Conservation (phyloP, 371 early-diverging fungal genomes). For the Mortierella sp. region DNA sequence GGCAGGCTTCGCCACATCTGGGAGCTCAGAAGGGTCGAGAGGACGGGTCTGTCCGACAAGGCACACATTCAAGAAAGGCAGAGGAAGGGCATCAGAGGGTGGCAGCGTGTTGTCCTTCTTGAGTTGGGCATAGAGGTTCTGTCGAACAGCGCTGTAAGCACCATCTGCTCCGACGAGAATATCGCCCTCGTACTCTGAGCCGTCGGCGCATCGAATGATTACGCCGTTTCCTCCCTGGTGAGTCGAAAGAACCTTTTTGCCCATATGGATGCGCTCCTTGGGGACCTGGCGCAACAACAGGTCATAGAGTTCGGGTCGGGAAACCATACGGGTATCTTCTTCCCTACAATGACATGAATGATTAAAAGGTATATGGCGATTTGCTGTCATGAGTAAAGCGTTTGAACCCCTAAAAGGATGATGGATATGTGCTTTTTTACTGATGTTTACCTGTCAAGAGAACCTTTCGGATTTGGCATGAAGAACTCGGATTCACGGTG, state of each 20-base stretch:
- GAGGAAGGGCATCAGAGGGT: background rate
- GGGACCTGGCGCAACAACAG: conserved; percentile 15
- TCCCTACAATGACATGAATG: too few relatives aligned
- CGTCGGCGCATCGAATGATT: conserved; percentile 10
- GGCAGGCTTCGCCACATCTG: too few relatives aligned
- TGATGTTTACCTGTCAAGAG: too few relatives aligned
- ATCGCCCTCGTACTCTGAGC: conserved; percentile 15
- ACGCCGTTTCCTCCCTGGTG: conserved; percentile 9
- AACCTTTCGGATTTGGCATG: too few relatives aligned
- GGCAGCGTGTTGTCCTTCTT: conserved; percentile 5
- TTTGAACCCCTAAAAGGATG: too few relatives aligned
- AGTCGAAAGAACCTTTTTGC: conserved; percentile 8
- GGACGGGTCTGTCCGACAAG: conserved; percentile 14
- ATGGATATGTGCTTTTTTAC: too few relatives aligned
- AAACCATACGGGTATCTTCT: background rate
- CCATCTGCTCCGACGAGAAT: conserved; percentile 36
- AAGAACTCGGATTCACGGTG: too few relatives aligned
- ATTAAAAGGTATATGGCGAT: too few relatives aligned
- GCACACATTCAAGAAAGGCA: background rate
- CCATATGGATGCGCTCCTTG: background rate
- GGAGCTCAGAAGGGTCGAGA: too few relatives aligned
- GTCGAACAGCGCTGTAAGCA: conserved; percentile 17
- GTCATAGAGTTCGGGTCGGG: conserved; percentile 12
- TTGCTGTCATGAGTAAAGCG: too few relatives aligned
- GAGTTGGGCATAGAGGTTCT: conserved; percentile 3